Base-by-base conservation (phyloP, 768 basidiomycete species). In the Hypholoma sublateritium region DNA sequence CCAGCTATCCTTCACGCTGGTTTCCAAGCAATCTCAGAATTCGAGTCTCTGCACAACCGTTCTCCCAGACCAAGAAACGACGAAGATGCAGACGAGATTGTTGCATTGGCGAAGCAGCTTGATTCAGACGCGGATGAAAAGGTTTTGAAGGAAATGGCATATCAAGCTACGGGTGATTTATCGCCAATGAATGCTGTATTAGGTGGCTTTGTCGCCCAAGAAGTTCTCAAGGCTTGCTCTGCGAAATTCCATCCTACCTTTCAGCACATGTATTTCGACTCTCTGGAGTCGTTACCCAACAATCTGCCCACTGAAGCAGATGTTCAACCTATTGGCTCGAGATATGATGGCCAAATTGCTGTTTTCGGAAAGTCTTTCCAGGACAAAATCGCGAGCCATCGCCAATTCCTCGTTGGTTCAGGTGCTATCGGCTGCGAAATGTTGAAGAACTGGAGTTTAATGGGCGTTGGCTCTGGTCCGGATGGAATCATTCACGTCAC, bases 401-500 rank as follows among this genome's bases (percentile, higher is more conserved):
- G 91, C 24, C 92, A 98, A 67, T 99, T 99, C 83, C 82, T 99
- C 44, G 97, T 99, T 55, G 97, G 97, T 8, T 87, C 96, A n/a
- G 97, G 97, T 44, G 97, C 97, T 35, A 98, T 99, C 69, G 97
- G 97, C 17, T 99, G 97, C 69, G 97, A 99, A 76, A 98, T 98
- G 97, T 76, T 99, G 66, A 99, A 99, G 80, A 99, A 98, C 73
- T 99, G 97, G 97, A 91, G 92, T 62, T 91, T 98, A 93, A 96
- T 98, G 82, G 97, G 97, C 59, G 77, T 99, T 45, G 95, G 84
- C 6, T 83, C 88, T 28, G 92, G 92, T 11, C 77, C 83, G 14
- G 79, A 86, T 41, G 97, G 92, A 9, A 74, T 80, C 50, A 91
- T 99, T 55, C 87, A 95, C 65, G 93, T 98, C 55, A 98, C 97